These are phyloP conservation scores for Apiospora rasikravindrae DNA, from an alignment of 2,329 filamentous ascomycete genomes.

Conservation along the genomic window DNA sequence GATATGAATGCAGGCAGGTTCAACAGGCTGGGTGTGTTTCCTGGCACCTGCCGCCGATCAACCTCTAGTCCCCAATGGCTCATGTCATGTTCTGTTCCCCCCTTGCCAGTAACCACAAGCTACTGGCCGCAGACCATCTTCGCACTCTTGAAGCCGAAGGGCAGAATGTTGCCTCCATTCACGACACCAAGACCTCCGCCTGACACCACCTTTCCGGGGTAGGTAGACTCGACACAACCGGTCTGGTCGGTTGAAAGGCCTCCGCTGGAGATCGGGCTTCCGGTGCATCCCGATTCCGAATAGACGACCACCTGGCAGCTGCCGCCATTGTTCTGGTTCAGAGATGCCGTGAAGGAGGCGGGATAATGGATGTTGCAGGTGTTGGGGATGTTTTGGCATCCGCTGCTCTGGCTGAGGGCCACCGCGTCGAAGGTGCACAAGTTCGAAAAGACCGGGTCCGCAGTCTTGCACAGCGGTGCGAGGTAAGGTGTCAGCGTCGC, in stretches of 20 bases:
- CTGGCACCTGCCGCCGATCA: background rate
- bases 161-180: background rate
- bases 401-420: background rate
- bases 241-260: background rate
- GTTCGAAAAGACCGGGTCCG: background rate
- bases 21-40: background rate
- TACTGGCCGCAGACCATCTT: background rate
- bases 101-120: background rate
- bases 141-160: slow-evolving; percentile 5
- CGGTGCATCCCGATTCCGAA: background rate
- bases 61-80: background rate
- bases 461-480: background rate
- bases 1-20: background rate
- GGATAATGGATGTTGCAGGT: slow-evolving; percentile 10
- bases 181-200: background rate
- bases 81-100: background rate
- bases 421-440: background rate
- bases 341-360: background rate
- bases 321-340: background rate
- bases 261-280: background rate
- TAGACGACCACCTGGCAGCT: background rate
- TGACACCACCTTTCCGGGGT: background rate
- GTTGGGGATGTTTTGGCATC: background rate
- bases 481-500: background rate
- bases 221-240: background rate